Evolutionary conservation across 139 green algal genomes (phyloP), one percentile per base, ranked within the genome.

Genomic region (Eudorina sp.): DNA sequence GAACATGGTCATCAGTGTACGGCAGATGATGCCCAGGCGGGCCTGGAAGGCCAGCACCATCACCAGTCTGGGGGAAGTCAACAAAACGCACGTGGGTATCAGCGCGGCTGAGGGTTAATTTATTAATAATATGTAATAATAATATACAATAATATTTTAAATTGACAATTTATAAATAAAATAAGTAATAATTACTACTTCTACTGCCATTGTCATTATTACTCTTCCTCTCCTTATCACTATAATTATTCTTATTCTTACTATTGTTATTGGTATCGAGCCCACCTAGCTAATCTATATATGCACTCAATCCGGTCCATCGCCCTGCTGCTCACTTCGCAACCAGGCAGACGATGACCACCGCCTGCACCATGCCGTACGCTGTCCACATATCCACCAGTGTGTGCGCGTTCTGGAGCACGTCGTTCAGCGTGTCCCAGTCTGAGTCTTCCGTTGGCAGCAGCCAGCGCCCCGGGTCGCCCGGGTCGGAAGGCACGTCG

Each of bases 21-120:
- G 84, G 84, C 84, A 88, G 82, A 94, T 91, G 82, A 94, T 86
- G 69, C 91, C 91, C 40, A 94, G 85, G 7, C 85, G 76, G 19
- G 53, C 41, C 77, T 94, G 91, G 89, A 94, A 94, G 40, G 73
- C 58, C 75, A 88, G 85, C 29, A 62, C 31, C 21, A 77, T 51
- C 21, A 94, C 21, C 31, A 94, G 58, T 85, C 91, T 92, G 88
- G n/a, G n/a, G n/a, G n/a, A n/a, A n/a, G n/a, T 0, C n/a, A n/a
- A n/a, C n/a, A n/a, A n/a, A n/a, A n/a, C n/a, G n/a, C n/a, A n/a
- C n/a, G n/a, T n/a, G n/a, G n/a, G n/a, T n/a, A n/a, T n/a, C n/a
- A n/a, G n/a, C n/a, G n/a, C n/a, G n/a, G n/a, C n/a, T n/a, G n/a
- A n/a, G n/a, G n/a, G n/a, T n/a, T n/a, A n/a, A n/a, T n/a, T n/a